These are phyloP conservation scores for Boeremia exigua DNA, from an alignment of 2,329 filamentous ascomycete genomes.

Conservation along the genomic window DNA sequence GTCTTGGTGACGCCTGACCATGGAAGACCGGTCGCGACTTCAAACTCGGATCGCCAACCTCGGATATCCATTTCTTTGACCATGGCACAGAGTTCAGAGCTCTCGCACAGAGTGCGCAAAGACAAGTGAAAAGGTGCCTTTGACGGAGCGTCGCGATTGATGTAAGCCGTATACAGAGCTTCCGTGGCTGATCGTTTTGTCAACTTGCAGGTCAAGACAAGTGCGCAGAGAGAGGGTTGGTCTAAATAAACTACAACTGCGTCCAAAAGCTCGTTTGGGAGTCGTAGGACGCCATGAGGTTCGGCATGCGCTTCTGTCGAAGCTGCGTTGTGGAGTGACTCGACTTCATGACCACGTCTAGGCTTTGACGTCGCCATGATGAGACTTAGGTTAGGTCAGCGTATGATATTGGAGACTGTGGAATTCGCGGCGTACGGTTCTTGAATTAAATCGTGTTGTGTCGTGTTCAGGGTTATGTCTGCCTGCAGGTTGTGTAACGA, in stretches of 20 bases:
- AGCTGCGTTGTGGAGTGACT: neutral
- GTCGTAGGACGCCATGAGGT: neutral
- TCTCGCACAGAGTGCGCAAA: conserved; percentile 2
- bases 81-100: neutral
- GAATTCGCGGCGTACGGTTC: too few species aligned
- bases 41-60: conserved; percentile 18
- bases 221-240: neutral
- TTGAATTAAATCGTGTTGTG: too few species aligned
- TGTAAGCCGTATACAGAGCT: neutral
- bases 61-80: conserved; percentile 13
- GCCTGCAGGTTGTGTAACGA: too few species aligned
- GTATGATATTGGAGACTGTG: neutral
- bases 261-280: conserved; percentile 3
- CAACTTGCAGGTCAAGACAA: neutral
- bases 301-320: neutral
- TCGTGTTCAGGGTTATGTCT: too few species aligned
- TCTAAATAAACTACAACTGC: neutral
- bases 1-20: neutral
- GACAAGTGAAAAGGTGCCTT: neutral
- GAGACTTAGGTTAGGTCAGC: neutral
- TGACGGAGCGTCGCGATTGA: neutral
- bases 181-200: neutral
- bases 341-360: neutral
- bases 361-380: neutral
- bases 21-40: conserved; percentile 1